Conservation (phyloP, 1,284 basidiomycete genomes). For the Trichosporon sp. region DNA sequence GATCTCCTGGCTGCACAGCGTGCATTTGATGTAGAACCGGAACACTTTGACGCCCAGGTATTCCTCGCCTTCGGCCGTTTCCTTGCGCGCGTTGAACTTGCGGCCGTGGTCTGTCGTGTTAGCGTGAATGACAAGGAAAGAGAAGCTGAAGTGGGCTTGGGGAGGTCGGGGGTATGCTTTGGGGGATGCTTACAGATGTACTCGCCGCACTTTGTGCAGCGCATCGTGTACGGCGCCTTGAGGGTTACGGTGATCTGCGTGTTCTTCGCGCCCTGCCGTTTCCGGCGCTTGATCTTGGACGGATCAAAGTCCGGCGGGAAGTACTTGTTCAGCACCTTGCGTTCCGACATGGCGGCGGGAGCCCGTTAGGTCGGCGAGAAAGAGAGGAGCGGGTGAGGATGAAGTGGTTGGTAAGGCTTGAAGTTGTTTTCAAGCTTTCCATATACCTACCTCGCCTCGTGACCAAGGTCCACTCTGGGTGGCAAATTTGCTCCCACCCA, state of each 20-base stretch:
- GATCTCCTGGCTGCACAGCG: conserved; percentile 93
- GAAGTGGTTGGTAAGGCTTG: conserved; percentile 8
- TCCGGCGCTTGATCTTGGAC: conserved; percentile 85
- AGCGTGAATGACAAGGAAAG: neutral
- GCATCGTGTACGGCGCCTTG: conserved; percentile 99
- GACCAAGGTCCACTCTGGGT: neutral
- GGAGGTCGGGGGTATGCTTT: no score
- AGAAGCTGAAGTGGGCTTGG: no score
- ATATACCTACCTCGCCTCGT: neutral
- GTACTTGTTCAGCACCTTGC: conserved; percentile 73
- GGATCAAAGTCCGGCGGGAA: conserved; percentile 88
- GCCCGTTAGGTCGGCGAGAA: neutral
- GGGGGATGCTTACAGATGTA: conserved; percentile 76
- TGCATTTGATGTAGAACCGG: conserved; percentile 65
- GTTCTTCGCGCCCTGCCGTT: conserved; percentile 73
- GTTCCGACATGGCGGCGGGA: conserved; percentile 72
- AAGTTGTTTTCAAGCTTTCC: neutral
- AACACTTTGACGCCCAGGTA: conserved; percentile 90
- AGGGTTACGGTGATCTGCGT: conserved; percentile 94
- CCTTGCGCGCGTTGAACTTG: conserved; percentile 99
- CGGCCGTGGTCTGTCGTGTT: conserved; percentile 71
- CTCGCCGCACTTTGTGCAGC: conserved; percentile 93
- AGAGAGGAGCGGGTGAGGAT: neutral
- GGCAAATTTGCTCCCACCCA: conserved; percentile 5
- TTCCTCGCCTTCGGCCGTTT: conserved; percentile 93